Evolutionary conservation across 73 alveolate genomes (phyloP), one percentile per base, ranked within the genome.

Genomic region (Symbiodinium natans): DNA sequence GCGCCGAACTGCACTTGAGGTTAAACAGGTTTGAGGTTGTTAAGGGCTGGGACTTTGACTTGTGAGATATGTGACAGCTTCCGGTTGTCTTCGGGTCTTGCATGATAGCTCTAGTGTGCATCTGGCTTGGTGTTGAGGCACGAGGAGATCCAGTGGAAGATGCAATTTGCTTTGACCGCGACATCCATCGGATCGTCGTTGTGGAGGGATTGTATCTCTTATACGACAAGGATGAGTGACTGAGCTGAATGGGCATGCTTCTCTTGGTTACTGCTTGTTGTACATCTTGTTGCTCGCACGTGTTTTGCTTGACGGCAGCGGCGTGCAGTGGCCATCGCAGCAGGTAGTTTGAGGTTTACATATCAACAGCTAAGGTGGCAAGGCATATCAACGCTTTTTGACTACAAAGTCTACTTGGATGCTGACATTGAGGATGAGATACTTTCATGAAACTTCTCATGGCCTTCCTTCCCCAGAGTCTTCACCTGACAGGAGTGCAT

Each of bases 171-270:
- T 92, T 92, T 42, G 90, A 74, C n/a, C 77, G 92, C 33, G 25
- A 34, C 31, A 19, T 15, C 29, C 98, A 92, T 46, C 80, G 29
- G 38, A 92, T 92, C 23, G 98, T 92, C 11, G 34, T 92, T 75
- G 98, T 75, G 40, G 98, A 92, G 90, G 98, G 98, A 27, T 46
- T 92, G 33, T 92, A 92, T 87, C 82, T 92, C 41, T 63, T 92
- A 31, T 90, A 73, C 27, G 75, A 74, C 48, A 41, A 46, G 10
- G 90, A 74, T 23, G 98, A 90, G 90, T 15, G 13, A 6, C 98
- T n/a, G 10, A 82, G 34, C 86, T 19, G 95, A 54, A 36, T 11
- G 39, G 82, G 82, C 33, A 25, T 5, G 36, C 82, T 5, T n/a
- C 33, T 31, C 27, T 68, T 23, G 38, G 36, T 15, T 0, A 29